Evolutionary conservation across 202 grass and related monocot species (phyloP), one percentile per base, ranked within the genome.

Genomic region (Miscanthus sacchariflorus): DNA sequence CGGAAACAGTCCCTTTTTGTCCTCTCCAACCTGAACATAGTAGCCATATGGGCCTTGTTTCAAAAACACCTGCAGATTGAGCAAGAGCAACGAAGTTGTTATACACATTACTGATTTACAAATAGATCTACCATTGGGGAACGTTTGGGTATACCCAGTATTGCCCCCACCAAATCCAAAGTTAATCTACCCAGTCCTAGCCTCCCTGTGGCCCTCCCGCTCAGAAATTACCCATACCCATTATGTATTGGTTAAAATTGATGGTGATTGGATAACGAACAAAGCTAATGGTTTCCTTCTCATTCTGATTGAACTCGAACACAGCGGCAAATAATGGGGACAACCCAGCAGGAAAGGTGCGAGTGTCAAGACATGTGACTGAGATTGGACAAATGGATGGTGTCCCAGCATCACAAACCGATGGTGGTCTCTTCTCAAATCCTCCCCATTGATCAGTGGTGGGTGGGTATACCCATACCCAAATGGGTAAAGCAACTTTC

Each of bases 11-110:
- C 97, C 94, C 68, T 92, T 91, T 80, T 36, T 96, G 75, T 96
- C 94, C 70, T 97, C 94, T 69, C 97, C 97, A 72, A 99, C 86
- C 77, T 99, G 97, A 68, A 99, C 71, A 78, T 99, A 99, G 82
- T 90, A 87, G 74, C 94, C 97, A 58, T 95, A 99, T 30, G 94
- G 94, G 76, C 94, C 97, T 79, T 93, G 91, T 88, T 99, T 99
- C 82, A 99, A 25, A 77, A 95, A 91, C 61, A 97, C 88, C 97
- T 99, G 79, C 9, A 81, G 68, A 84, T 83, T 11, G 2, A 84
- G 44, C 18, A 84, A 19, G 2, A 84, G 44, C 18, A 85, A 21
- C 39, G 35, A 80, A 40, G 74, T 83, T 78, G 28, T 80, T 17
- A 86, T 46, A 79, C 24, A 68, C 42, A 9, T 69, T 80, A 4